Evolutionary conservation across 768 basidiomycete species (phyloP).

Genomic region (Cystobasidiopsis lactophilus): DNA sequence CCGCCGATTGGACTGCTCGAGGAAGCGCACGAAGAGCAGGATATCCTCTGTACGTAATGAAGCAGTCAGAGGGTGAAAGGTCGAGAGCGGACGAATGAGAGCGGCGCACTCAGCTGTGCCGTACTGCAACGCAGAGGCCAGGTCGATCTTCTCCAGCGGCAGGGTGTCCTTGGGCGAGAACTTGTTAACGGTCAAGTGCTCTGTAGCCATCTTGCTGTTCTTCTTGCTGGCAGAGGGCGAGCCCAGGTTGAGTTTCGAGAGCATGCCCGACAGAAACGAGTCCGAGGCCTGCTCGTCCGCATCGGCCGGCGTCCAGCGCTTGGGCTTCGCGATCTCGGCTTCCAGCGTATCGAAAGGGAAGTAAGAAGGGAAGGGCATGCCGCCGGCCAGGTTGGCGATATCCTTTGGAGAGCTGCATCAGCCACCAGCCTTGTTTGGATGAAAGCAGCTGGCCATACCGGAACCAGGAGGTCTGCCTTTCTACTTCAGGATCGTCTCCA

Average conservation of each 20-base stretch:
- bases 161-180: slow-evolving; percentile 22
- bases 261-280: slow-evolving; percentile 5
- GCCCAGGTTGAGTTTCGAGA: no score
- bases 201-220: slow-evolving; percentile 28
- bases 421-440: no score
- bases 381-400: background rate
- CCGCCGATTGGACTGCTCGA: slow-evolving; percentile 26
- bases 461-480: no score
- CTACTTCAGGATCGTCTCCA: no score
- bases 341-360: slow-evolving; percentile 10
- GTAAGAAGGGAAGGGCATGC: slow-evolving; percentile 11
- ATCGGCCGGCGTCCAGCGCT: background rate
- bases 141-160: background rate
- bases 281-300: background rate
- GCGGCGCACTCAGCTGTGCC: slow-evolving; percentile 22
- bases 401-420: no score
- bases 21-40: no score
- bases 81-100: no score
- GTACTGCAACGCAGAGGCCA: slow-evolving; percentile 3
- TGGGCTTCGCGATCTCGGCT: background rate
- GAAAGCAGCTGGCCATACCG: no score
- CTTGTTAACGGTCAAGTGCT: slow-evolving; percentile 38
- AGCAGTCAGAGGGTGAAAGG: no score
- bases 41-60: slow-evolving; percentile 10
- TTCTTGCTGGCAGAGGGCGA: background rate